These are phyloP conservation scores for Metschnikowia bowlesiae DNA, from an alignment of 805 yeast genomes.

Conservation along the genomic window DNA sequence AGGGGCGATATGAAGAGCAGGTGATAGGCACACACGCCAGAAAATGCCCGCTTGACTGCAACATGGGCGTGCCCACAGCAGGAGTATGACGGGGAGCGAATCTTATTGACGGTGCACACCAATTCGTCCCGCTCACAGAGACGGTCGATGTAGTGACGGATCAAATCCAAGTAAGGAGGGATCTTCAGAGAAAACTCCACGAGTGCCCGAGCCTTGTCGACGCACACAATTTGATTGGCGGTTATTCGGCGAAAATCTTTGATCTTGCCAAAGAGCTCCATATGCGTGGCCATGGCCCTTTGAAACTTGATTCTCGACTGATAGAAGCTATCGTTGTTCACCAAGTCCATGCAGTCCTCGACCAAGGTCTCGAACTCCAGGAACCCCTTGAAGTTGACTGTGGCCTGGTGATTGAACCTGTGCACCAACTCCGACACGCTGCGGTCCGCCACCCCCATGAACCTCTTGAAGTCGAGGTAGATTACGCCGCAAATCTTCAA, in stretches of 20 bases:
- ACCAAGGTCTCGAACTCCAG: constrained; percentile 10
- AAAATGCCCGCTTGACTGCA: constrained; percentile 7
- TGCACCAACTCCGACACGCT: constrained; percentile 1
- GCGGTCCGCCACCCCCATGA: constrained; percentile 6
- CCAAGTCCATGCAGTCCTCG: constrained; percentile 8
- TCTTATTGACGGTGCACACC: constrained; percentile 8
- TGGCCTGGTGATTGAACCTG: constrained; percentile 2
- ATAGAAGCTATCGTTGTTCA: constrained; percentile 11
- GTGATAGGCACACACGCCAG: constrained; percentile 6
- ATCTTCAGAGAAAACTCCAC: constrained; percentile 8
- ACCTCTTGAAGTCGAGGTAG: constrained; percentile 5
- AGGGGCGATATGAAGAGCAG: constrained; percentile 7
- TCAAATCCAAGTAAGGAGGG: constrained; percentile 7
- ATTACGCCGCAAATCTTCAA: constrained; percentile 9
- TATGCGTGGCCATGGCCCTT: constrained; percentile 10
- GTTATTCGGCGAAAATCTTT: constrained; percentile 3
- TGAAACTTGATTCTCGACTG: constrained; percentile 12
- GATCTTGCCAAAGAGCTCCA: constrained; percentile 8
- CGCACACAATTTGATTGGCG: constrained; percentile 1
- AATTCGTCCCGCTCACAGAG: constrained; percentile 10
- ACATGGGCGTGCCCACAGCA: constrained; percentile 12
- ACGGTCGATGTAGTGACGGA: constrained; percentile 9
- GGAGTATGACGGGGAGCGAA: constrained; percentile 3
- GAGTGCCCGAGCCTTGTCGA: constrained; percentile 7
- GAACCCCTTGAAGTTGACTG: constrained; percentile 4